Evolutionary conservation across 306 rosid genomes (phyloP).

Genomic region (Cyamopsis tetragonoloba): DNA sequence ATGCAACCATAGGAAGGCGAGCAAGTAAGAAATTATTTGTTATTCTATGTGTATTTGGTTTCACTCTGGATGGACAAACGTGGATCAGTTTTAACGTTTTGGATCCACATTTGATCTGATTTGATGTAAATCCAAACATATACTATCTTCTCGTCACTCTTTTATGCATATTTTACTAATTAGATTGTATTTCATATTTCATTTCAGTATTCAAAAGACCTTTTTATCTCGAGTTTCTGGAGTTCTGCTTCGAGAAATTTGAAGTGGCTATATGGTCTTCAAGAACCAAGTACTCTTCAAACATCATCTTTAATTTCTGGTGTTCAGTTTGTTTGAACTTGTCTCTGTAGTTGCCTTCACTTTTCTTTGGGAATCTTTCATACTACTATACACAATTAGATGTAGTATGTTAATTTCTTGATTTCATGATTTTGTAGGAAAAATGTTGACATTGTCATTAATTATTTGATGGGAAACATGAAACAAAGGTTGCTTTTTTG

Average conservation of each 20-base stretch:
- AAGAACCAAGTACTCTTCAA: slow-evolving; percentile 56
- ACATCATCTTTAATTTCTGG: slow-evolving; percentile 2
- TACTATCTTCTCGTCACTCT: no score
- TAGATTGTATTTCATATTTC: slow-evolving; percentile 12
- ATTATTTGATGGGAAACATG: slow-evolving; percentile 62
- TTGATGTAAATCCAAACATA: no score
- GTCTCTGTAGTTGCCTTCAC: background rate
- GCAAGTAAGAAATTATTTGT: slow-evolving; percentile 49
- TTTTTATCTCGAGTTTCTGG: slow-evolving; percentile 60
- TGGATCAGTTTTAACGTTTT: no score
- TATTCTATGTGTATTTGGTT: no score
- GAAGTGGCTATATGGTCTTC: slow-evolving; percentile 95
- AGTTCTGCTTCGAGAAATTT: slow-evolving; percentile 83
- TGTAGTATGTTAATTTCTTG: background rate
- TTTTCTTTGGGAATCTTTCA: background rate
- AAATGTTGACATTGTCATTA: slow-evolving; percentile 35
- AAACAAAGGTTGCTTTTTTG: slow-evolving; percentile 63
- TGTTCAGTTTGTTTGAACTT: background rate
- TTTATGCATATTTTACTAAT: slow-evolving; percentile 19
- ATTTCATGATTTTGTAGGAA: slow-evolving; percentile 44
- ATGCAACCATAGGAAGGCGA: slow-evolving; percentile 38
- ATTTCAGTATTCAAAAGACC: slow-evolving; percentile 88
- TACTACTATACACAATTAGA: background rate
- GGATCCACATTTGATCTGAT: no score
- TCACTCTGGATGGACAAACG: no score